Evolutionary conservation across 768 basidiomycete species (phyloP), one percentile per base, ranked within the genome.

Genomic region (Panus rudis): DNA sequence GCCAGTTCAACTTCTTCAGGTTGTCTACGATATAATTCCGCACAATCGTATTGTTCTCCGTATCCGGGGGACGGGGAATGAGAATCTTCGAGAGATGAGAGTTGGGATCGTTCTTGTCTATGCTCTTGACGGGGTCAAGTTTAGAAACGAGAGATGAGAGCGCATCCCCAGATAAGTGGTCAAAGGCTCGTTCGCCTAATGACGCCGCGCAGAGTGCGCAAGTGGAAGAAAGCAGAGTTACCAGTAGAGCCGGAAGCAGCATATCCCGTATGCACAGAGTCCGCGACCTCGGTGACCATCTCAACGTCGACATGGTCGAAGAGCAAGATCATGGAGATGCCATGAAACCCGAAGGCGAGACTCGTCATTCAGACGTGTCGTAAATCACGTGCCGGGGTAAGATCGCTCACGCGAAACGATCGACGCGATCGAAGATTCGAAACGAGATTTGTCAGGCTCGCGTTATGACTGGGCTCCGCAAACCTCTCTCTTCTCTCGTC

Each of bases 31-130:
- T 84, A 54, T 96, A 84, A 42, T 86, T 72, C 41, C 85, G 77
- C 50, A 93, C 92, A 20, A 81, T 57, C 4, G 91, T 92, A 57
- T 77, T 92, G 53, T 84, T 90, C 33, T 70, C 73, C 14, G 82
- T 84, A 53, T 76, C 84, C 47, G 80, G 85, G 40, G 81, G 66
- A 51, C 94, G 72, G 17, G 94, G 94, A 47, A 97, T 87, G 38
- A 98, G 67, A 13, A 97, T 78, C 58, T 78, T 81, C 2, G 85
- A 84, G 31, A 99, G 58, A 62, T 92, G 85, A 2, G 86, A 88
- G 19, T 65, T 53, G 0, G 84, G 76, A 52, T 84, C 72, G 21
- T 62, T 58, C 7, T 76, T 75, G 61, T 92, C 81, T 43, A 93
- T 55, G 52, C 78, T 82, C 58, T 72, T 76, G 25, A 76, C 58